These are phyloP conservation scores for Rutstroemia sp. DNA, from an alignment of 2,329 filamentous ascomycete genomes.

Conservation along the genomic window DNA sequence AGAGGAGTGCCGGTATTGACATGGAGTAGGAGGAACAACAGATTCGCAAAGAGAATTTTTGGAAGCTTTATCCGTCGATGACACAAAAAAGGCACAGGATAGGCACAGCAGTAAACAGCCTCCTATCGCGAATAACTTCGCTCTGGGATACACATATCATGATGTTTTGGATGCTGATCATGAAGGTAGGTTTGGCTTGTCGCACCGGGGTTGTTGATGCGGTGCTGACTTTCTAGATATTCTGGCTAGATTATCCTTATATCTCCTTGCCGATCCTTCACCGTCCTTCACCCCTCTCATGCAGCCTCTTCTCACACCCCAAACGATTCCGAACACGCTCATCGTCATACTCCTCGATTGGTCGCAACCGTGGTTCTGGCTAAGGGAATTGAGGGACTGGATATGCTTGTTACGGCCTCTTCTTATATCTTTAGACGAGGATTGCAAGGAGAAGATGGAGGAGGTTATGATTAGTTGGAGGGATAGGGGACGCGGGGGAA, in stretches of 20 bases:
- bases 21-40: constrained; percentile 61
- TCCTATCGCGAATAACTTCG: constrained; percentile 85
- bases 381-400: constrained; percentile 84
- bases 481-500: constrained; percentile 62
- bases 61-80: constrained; percentile 41
- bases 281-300: constrained; percentile 76
- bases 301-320: constrained; percentile 74
- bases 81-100: constrained; percentile 40
- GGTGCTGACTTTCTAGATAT: constrained; percentile 53
- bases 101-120: constrained; percentile 54
- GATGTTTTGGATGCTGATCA: constrained; percentile 91
- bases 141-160: constrained; percentile 89
- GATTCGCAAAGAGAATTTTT: constrained; percentile 82
- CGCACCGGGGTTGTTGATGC: background rate
- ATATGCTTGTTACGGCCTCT: constrained; percentile 75
- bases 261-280: constrained; percentile 80
- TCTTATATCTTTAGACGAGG: constrained; percentile 63
- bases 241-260: constrained; percentile 80
- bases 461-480: constrained; percentile 77
- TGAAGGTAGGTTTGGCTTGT: constrained; percentile 55
- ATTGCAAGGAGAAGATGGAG: constrained; percentile 77
- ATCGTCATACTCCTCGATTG: constrained; percentile 92
- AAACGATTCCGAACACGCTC: constrained; percentile 78
- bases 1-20: constrained; percentile 18
- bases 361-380: constrained; percentile 89